These are phyloP conservation scores for Escovopsis sp. DNA, from an alignment of 2,329 filamentous ascomycete genomes.

Conservation along the genomic window DNA sequence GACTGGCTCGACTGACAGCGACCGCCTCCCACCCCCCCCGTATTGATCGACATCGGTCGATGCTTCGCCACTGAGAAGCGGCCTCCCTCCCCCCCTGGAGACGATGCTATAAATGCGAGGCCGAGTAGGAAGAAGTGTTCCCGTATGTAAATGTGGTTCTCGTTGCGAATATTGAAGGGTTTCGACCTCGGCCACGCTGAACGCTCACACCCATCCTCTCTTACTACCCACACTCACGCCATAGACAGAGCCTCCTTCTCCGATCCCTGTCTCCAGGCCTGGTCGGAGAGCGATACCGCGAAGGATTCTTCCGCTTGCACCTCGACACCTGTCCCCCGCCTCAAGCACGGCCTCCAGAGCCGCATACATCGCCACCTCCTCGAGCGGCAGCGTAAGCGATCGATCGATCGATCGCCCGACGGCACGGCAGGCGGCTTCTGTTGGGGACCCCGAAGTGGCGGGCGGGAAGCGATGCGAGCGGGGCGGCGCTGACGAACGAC, in stretches of 20 bases:
- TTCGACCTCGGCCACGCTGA: slow-evolving; percentile 5
- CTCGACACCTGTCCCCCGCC: slow-evolving; percentile 58
- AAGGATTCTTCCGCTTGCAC: slow-evolving; percentile 53
- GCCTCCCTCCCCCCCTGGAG: background rate
- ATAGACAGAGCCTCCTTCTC: slow-evolving; percentile 34
- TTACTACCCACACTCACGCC: slow-evolving; percentile 20
- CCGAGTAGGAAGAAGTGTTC: background rate
- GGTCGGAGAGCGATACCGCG: slow-evolving; percentile 46
- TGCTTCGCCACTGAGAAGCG: background rate
- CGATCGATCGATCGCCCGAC: slow-evolving; percentile 30
- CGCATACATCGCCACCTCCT: slow-evolving; percentile 64
- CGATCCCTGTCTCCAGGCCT: slow-evolving; percentile 55
- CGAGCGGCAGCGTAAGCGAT: slow-evolving; percentile 42
- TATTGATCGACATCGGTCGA: background rate
- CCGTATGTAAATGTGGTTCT: slow-evolving; percentile 26
- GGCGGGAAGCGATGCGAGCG: slow-evolving; percentile 18
- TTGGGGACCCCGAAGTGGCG: slow-evolving; percentile 21
- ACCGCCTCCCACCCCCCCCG: background rate
- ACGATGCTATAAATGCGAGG: slow-evolving; percentile 2
- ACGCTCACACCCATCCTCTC: too few species aligned
- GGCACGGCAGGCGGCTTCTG: slow-evolving; percentile 31
- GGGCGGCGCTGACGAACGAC: slow-evolving; percentile 16
- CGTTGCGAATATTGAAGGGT: slow-evolving; percentile 20
- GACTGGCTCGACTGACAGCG: slow-evolving; percentile 15
- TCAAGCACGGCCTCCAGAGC: slow-evolving; percentile 58